Base-by-base conservation (phyloP, 305 asterid genomes). In the Fraxinus angustifolia region DNA sequence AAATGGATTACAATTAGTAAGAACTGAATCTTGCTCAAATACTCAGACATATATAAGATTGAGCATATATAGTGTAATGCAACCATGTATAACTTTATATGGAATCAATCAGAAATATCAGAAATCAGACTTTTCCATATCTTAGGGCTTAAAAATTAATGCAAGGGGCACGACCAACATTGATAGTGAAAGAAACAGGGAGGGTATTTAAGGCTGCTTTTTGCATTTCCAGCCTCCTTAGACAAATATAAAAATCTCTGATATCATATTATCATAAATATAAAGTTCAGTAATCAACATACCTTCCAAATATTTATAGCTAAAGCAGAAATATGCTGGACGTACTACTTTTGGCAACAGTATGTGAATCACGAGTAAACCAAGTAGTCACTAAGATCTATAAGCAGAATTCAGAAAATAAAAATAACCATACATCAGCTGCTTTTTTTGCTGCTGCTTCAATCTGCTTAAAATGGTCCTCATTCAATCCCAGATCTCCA, bases 401-500 rank as follows among this genome's bases (percentile, higher is more conserved):
- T 71, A 23, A 75, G 16, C 40, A 58, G 70, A 79, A 30, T 81
- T 70, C 50, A 62, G 62, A 80, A 74, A 81, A 80, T 56, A 80
- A 76, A 87, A 80, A 16, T 79, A 83, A 79, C 17, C 89, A 42
- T 92, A 94, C 98, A 88, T 88, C 88, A 81, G 85, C 97, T 36
- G 97, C 97, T 85, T 88, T 94, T 80, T 88, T 88, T 81, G 99
- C 95, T 62, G 91, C 94, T 2, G 87, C 94, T 71, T 92, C 98
- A 72, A 96, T 94, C 83, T 82, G 90, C 79, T 93, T 90, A 68
- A 94, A 96, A 80, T 96, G 97, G 19, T 94, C 97, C 53, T 93
- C 98, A 21, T 92, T 96, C 91, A 96, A 83, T 72, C 99, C 95
- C 85, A 96, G 86, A 38, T 94, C 97, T 42, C 92, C 97, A 89